Base-by-base conservation (phyloP, 305 asterid genomes). In the Rubia occidens region DNA sequence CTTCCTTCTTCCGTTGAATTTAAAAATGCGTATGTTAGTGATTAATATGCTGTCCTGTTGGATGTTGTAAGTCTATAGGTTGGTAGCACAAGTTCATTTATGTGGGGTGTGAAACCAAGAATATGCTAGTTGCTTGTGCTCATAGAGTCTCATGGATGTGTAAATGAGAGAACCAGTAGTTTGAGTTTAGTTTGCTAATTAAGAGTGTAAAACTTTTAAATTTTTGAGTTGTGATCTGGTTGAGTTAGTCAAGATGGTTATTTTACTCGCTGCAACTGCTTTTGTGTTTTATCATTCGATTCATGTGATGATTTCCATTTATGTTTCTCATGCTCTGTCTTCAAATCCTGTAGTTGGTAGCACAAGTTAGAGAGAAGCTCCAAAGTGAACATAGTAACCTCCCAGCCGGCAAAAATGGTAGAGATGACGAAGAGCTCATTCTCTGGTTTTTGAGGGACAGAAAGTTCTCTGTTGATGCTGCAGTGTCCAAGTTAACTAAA, bases 391-490 rank as follows among this genome's bases (percentile, higher is more conserved):
- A 89, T 63, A 75, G 18, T 21, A 71, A 71, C 75, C 95, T 92
- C 62, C 95, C 96, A 0, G 81, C 85, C 71, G 96, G 98, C 21
- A 85, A 82, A 78, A 77, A 82, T 75, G 98, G 98, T 76, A 85
- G 95, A 79, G 96, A 89, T 69, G 98, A 92, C 21, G 96, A 89
- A 71, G 95, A 88, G 71, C 83, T 92, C 91, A 92, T 92, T 73
- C 84, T 85, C 62, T 89, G 98, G 96, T 92, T 88, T 80, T 82
- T 92, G 75, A 84, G 88, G 80, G 98, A 92, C 74, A 78, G 96
- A 40, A 88, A 80, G 74, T 92, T 81, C 77, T 89, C 91, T 0
- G 88, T 90, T 5, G 87, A 84, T 44, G 96, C 85, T 40, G 78
- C 96, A 3, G 85, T 87, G 75, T 80, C 86, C 80, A 92, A 89